phyloP scores from a whole-genome alignment of 257 asterid species.

The Solanum boliviense region DNA sequence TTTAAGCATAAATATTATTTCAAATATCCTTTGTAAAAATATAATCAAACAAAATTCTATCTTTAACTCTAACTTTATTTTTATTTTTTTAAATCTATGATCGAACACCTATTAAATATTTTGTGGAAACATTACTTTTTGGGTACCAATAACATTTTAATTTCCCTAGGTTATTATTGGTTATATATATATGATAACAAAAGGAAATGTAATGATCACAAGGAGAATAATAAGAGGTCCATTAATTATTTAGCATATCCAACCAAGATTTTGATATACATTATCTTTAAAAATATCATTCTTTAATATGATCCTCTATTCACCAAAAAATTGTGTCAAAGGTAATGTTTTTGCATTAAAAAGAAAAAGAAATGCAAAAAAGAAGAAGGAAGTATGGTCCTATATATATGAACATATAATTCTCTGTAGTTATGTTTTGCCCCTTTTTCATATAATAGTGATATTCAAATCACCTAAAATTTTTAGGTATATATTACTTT shows the following conservation, averaged over 20 bases:
- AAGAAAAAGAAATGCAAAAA: not conserved
- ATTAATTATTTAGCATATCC: not conserved
- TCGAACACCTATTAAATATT: not conserved
- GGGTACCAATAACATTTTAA: not conserved
- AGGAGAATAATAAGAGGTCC: not conserved
- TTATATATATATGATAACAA: not conserved
- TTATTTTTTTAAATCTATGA: not conserved
- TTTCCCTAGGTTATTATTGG: not conserved
- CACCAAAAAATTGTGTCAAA: not conserved
- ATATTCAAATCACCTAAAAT: not conserved
- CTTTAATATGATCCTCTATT: not conserved
- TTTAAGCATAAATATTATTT: too few relatives aligned
- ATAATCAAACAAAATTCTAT: not conserved
- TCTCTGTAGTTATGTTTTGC: not conserved
- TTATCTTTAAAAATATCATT: not conserved
- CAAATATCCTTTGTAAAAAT: too few relatives aligned
- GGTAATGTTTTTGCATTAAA: not conserved
- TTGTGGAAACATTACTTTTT: not conserved
- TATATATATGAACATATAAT: not conserved
- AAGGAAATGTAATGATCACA: not conserved
- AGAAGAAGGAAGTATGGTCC: not conserved
- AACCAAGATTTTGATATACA: not conserved
- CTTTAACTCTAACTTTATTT: not conserved
- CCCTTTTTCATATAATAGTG: not conserved
- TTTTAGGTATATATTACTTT: not conserved